Conservation (phyloP, 2,329 filamentous ascomycete species). For the Arthrobotrys pseudoclavata region DNA sequence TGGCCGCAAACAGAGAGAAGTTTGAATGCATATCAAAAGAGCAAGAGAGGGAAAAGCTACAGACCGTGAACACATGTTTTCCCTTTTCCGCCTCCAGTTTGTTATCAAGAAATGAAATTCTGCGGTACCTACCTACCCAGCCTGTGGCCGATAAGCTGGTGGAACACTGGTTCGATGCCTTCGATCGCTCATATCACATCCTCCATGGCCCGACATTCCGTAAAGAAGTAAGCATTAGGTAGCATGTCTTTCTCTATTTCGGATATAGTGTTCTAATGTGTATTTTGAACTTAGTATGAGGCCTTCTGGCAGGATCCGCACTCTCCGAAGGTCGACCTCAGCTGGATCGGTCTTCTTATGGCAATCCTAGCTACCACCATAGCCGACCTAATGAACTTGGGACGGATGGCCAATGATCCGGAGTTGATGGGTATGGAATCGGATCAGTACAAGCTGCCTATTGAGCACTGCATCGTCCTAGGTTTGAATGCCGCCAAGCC, state of each 20-base stretch:
- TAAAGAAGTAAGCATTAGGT: constrained; percentile 71
- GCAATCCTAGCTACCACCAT: constrained; percentile 74
- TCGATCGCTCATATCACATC: constrained; percentile 70
- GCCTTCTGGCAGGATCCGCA: constrained; percentile 77
- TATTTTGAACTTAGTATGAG: constrained; percentile 68
- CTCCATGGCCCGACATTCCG: constrained; percentile 89
- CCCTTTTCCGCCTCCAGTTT: constrained; percentile 80
- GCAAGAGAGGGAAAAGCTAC: constrained; percentile 75
- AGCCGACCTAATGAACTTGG: constrained; percentile 49
- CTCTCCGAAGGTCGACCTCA: constrained; percentile 75
- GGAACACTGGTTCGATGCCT: constrained; percentile 89
- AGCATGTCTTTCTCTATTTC: constrained; percentile 14
- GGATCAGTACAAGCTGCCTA: constrained; percentile 76
- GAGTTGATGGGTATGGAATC: constrained; percentile 59
- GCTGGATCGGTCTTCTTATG: constrained; percentile 84
- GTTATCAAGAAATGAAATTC: constrained; percentile 80
- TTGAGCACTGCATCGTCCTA: constrained; percentile 81
- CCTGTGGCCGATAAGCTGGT: constrained; percentile 87
- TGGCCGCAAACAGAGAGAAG: constrained; percentile 68
- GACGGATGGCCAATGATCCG: constrained; percentile 41
- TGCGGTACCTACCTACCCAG: constrained; percentile 83
- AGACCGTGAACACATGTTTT: constrained; percentile 70
- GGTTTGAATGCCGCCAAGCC: constrained; percentile 78
- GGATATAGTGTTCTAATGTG: constrained; percentile 23
- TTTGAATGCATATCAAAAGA: constrained; percentile 69